Percentiles rank a stretch among this genome's conserved stretches.
Conservation (phyloP, 768 basidiomycete genomes). For the Scleroderma bovista region DNA sequence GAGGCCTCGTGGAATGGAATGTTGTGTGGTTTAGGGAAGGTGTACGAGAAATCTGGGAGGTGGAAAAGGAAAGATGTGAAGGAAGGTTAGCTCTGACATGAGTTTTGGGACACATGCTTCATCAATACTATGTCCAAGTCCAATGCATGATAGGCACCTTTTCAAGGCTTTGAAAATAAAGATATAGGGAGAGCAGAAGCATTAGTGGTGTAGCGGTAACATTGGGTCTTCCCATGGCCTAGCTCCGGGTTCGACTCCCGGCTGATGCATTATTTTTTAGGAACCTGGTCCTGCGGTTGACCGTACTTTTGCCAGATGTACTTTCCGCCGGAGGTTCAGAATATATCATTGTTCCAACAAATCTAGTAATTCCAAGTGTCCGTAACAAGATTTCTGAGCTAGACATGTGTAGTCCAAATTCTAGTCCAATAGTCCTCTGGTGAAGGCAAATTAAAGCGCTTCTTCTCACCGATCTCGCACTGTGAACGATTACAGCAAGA, state of each 20-base stretch:
- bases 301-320: no score
- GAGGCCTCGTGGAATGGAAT: slow-evolving; percentile 81
- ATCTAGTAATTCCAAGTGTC: neutral
- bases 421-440: no score
- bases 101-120: no score
- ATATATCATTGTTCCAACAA: no score
- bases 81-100: slow-evolving; percentile 11
- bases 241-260: slow-evolving; percentile 60
- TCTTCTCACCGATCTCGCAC: no score
- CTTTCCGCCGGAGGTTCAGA: no score
- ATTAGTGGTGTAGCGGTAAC: slow-evolving; percentile 76
- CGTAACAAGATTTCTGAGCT: neutral
- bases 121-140: no score
- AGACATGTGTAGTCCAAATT: neutral
- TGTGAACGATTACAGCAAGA: neutral
- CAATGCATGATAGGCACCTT: no score
- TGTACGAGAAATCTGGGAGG: slow-evolving; percentile 73
- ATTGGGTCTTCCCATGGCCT: slow-evolving; percentile 81
- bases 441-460: no score
- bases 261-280: slow-evolving; percentile 36
- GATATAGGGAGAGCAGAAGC: no score
- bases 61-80: slow-evolving; percentile 51
- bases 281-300: no score
- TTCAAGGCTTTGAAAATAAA: no score
- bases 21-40: slow-evolving; percentile 83